Percentiles rank a stretch among this genome's conserved stretches.
Conservation (phyloP, 129 eudicot genomes). For the Flaveria ramosissima region DNA sequence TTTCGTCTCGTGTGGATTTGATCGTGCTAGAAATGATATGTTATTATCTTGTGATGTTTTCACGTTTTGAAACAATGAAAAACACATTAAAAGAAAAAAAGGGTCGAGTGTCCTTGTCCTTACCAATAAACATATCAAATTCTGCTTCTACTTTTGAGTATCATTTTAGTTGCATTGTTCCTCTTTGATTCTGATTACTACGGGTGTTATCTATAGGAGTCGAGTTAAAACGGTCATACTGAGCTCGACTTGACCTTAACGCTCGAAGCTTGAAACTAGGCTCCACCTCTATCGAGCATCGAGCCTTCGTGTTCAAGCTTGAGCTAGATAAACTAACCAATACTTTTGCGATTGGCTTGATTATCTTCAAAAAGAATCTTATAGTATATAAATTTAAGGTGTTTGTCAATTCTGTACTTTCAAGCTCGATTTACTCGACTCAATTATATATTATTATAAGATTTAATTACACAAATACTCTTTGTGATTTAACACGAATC, state of each 20-base stretch:
- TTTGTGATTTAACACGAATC: no score
- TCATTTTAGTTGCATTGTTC: neutral
- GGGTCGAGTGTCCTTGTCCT: neutral
- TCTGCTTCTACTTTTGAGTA: neutral
- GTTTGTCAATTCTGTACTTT: no score
- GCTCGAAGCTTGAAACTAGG: neutral
- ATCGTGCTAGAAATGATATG: slow-evolving; percentile 19
- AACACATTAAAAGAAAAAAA: neutral
- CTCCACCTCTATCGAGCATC: neutral
- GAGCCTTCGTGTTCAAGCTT: no score
- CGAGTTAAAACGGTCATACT: no score
- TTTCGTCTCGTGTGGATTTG: slow-evolving; percentile 30
- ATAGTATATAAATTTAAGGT: no score
- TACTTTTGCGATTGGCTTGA: no score
- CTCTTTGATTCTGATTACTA: neutral
- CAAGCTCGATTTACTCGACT: no score
- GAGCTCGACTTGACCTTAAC: neutral
- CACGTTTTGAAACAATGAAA: slow-evolving; percentile 26
- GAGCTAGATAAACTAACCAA: no score
- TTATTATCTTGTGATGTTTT: slow-evolving; percentile 19
- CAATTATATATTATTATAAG: no score
- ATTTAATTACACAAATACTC: no score
- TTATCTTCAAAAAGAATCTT: no score
- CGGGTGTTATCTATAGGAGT: neutral
- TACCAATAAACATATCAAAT: no score